Evolutionary conservation across 2,329 filamentous ascomycete genomes (phyloP), one percentile per base, ranked within the genome.

Genomic region (Xylariaceae sp.): DNA sequence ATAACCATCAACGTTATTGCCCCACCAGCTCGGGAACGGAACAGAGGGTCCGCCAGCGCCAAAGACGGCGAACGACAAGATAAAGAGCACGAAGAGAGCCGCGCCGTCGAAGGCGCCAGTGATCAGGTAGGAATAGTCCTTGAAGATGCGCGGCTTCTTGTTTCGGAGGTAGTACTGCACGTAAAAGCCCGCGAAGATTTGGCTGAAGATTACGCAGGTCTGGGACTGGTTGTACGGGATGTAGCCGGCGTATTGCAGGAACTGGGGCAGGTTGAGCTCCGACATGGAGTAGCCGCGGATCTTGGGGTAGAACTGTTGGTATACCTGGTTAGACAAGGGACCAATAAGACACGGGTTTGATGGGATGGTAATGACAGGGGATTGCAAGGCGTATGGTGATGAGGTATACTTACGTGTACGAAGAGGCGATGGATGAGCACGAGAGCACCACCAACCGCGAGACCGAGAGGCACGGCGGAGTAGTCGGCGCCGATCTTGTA

Each of bases 11-110:
- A 36, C 34, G 15, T 36, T 36, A 15, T 78, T 78, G 0, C 74
- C 74, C 73, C 73, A 78, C 74, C 74, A 78, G 2, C 51, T 55
- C 1, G 74, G 73, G 50, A 78, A 77, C 0, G 69, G 64, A 9
- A 61, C 53, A 0, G 67, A 54, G 1, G 48, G 43, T 0, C 70
- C 70, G 22, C 71, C 71, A 3, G 71, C 73, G 0, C 74, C 75
- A 40, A 78, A 76, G 0, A 78, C 74, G 1, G 74, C 73, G 56
- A 78, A 78, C 0, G 73, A 76, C 11, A 78, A 58, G 31, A 78
- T 69, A 39, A 78, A 78, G 2, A 78, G 59, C 0, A 66, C 69
- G 1, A 62, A 57, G 3, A 76, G 61, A 43, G 64, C 67, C 7
- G 67, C 75, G 9, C 74, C 75, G 44, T 78, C 75, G 13, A 72